A percentile compares a stretch with the other conserved stretches of the same genome.
phyloP scores from a whole-genome alignment of 768 basidiomycete species.

The Termitomyces sp. region DNA sequence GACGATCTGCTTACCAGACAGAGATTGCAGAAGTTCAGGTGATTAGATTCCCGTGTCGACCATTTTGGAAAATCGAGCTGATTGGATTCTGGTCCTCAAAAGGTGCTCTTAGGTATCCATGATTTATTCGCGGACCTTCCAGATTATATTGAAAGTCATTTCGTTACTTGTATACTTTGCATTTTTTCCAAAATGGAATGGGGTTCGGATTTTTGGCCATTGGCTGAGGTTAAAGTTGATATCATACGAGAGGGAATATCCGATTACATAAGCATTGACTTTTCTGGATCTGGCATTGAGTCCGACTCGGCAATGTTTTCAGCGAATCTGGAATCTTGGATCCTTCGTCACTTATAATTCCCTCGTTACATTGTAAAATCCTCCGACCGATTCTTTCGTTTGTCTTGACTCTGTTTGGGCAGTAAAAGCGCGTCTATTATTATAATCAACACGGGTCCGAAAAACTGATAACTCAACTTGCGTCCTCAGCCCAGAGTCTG shows the following conservation, averaged over 20 bases:
- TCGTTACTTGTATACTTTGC: background rate
- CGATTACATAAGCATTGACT: background rate
- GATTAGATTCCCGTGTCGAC: background rate
- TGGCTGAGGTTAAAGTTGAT: background rate
- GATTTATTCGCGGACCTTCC: background rate
- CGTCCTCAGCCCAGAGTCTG: background rate
- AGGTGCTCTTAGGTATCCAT: background rate
- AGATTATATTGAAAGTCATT: background rate
- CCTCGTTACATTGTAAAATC: background rate
- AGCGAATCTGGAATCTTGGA: background rate
- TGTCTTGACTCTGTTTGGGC: background rate
- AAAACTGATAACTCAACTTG: background rate
- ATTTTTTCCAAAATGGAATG: background rate
- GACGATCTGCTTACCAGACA: background rate
- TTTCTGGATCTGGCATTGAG: background rate
- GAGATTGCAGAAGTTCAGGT: conserved; percentile 7
- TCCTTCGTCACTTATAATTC: background rate
- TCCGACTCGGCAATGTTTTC: conserved; percentile 1
- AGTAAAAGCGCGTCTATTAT: background rate
- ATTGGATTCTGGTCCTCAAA: background rate
- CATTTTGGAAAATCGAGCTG: background rate
- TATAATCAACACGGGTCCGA: background rate
- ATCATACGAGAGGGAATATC: background rate
- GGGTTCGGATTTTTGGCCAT: background rate
- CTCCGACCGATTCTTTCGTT: background rate